These are phyloP conservation scores for Terana coerulea DNA, from an alignment of 768 basidiomycete species.

Conservation along the genomic window DNA sequence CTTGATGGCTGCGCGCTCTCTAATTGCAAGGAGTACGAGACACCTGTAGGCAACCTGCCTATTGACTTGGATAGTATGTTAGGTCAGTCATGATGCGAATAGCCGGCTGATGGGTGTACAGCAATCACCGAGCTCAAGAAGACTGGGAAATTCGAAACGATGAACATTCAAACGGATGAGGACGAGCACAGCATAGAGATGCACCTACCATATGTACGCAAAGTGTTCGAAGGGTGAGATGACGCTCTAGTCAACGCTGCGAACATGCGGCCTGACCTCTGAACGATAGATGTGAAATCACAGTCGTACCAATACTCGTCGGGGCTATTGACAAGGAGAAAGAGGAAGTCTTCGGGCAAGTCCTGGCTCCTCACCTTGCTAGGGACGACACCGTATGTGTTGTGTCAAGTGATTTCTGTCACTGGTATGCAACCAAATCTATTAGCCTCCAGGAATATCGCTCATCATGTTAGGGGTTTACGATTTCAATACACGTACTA, in stretches of 20 bases:
- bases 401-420: conserved; percentile 96
- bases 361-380: conserved; percentile 79
- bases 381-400: conserved; percentile 82
- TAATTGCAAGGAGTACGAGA: conserved; percentile 70
- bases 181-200: conserved; percentile 98
- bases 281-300: conserved; percentile 58
- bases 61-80: conserved; percentile 76
- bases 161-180: conserved; percentile 72
- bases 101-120: conserved; percentile 25
- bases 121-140: conserved; percentile 62
- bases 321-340: conserved; percentile 62
- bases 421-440: conserved; percentile 64
- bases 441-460: not conserved
- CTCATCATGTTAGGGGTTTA: conserved; percentile 53
- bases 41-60: conserved; percentile 79
- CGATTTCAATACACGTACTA: conserved; percentile 89
- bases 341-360: conserved; percentile 60
- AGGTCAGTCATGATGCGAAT: not conserved
- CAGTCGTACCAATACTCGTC: conserved; percentile 87
- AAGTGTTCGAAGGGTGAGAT: conserved; percentile 74
- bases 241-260: no score
- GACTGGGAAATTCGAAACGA: conserved; percentile 66
- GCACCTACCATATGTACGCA: conserved; percentile 90
- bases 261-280: not conserved
- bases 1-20: conserved; percentile 86